Conservation (phyloP, 805 yeast species). For the Metschnikowia proteae region DNA sequence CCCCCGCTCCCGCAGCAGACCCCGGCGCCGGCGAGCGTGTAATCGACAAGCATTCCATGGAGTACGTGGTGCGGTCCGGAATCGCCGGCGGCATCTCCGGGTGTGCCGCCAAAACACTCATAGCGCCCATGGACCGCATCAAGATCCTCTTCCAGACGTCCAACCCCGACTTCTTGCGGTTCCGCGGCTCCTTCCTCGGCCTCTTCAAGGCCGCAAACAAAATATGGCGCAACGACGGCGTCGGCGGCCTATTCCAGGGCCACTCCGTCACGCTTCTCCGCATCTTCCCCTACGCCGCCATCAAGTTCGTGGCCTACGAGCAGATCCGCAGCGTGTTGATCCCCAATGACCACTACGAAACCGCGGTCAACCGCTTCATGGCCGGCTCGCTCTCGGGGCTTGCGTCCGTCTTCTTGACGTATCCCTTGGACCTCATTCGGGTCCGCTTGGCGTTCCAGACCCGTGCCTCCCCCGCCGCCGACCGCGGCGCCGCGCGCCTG, state of each 20-base stretch:
- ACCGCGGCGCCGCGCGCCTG: neutral
- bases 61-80: conserved; percentile 80
- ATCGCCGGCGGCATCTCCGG: conserved; percentile 96
- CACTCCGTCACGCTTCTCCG: conserved; percentile 90
- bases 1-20: neutral
- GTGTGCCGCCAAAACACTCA: conserved; percentile 88
- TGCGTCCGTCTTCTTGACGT: conserved; percentile 80
- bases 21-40: conserved; percentile 14
- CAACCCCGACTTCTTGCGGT: conserved; percentile 80
- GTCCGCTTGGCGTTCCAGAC: conserved; percentile 93
- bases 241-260: conserved; percentile 84
- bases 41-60: conserved; percentile 66
- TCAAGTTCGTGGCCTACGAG: conserved; percentile 94
- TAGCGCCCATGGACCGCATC: conserved; percentile 93
- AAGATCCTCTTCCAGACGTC: conserved; percentile 94
- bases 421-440: conserved; percentile 86
- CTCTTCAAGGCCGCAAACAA: conserved; percentile 65
- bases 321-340: conserved; percentile 79
- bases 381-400: conserved; percentile 93
- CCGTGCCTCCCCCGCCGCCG: conserved; percentile 28
- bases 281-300: conserved; percentile 95
- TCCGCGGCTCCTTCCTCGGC: conserved; percentile 77
- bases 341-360: conserved; percentile 70
- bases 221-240: conserved; percentile 68
- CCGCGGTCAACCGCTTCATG: conserved; percentile 71